These are phyloP conservation scores for Alloteropsis semialata DNA, from an alignment of 176 grass and related monocot species.

Conservation along the genomic window DNA sequence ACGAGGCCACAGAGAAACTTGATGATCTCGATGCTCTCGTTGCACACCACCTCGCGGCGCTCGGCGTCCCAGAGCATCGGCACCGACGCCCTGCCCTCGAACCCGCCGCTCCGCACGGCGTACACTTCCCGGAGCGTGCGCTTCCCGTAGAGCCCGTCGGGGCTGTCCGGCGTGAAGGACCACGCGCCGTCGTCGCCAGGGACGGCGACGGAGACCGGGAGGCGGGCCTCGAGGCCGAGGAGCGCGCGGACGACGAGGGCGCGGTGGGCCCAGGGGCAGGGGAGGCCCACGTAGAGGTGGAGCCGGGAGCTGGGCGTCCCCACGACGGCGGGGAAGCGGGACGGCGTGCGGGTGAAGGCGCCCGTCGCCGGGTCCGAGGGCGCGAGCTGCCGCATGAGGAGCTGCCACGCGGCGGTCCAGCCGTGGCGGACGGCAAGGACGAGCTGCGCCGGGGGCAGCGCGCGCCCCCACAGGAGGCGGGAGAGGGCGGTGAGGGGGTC, in stretches of 20 bases:
- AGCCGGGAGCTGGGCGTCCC: constrained; percentile 27
- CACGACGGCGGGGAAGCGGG: constrained; percentile 54
- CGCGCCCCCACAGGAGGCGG: constrained; percentile 53
- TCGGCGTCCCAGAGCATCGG: constrained; percentile 87
- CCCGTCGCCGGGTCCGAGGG: constrained; percentile 54
- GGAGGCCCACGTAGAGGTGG: constrained; percentile 85
- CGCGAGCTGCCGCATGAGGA: constrained; percentile 94
- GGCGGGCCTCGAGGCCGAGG: constrained; percentile 40
- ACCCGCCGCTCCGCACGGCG: constrained; percentile 54
- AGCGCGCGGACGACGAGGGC: constrained; percentile 63
- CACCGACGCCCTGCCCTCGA: constrained; percentile 76
- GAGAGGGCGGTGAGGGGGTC: constrained; percentile 47
- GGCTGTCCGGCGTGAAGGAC: constrained; percentile 54
- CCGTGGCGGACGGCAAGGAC: constrained; percentile 53
- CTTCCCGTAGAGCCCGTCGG: constrained; percentile 59
- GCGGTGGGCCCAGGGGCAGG: constrained; percentile 92
- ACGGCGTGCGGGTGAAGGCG: constrained; percentile 57
- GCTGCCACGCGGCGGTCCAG: constrained; percentile 55
- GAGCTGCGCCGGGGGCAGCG: constrained; percentile 52
- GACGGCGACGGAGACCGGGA: constrained; percentile 65
- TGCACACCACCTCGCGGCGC: constrained; percentile 77
- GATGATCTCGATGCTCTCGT: constrained; percentile 93
- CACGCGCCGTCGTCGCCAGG: constrained; percentile 71
- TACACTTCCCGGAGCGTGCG: constrained; percentile 88
- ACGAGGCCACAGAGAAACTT: constrained; percentile 66